A percentile compares a stretch with the other conserved stretches of the same genome.
phyloP scores from a whole-genome alignment of 129 eudicot species.

The Saposhnikovia divaricata region DNA sequence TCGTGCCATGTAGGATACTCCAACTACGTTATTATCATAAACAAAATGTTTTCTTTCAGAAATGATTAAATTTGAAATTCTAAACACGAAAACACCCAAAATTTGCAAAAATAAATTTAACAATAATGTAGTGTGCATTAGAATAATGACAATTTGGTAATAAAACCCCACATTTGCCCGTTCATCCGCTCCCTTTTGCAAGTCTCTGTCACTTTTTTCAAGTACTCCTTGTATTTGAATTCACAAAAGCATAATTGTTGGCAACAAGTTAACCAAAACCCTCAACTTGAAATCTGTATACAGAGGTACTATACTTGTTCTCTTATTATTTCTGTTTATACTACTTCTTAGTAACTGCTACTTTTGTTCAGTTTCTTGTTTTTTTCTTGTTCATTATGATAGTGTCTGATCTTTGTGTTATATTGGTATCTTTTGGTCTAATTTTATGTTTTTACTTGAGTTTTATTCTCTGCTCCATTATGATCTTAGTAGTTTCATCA shows the following conservation, averaged over 20 bases:
- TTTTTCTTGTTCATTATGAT: slow-evolving; percentile 3
- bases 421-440: not conserved
- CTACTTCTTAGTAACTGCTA: not conserved
- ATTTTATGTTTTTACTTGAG: not conserved
- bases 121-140: not conserved
- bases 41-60: no score
- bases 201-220: not conserved
- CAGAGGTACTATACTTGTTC: not conserved
- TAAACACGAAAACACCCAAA: not conserved
- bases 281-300: not conserved
- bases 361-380: not conserved
- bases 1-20: slow-evolving; percentile 8
- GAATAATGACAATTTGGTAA: not conserved
- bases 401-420: slow-evolving; percentile 21
- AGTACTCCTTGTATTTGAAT: not conserved
- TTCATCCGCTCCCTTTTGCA: not conserved
- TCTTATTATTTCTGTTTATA: not conserved
- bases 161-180: not conserved
- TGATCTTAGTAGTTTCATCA: not conserved
- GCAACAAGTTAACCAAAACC: not conserved
- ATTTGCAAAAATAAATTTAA: no score
- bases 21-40: not conserved
- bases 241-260: not conserved
- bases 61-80: no score
- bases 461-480: not conserved